Conservation (phyloP, 1,139 yeast species). For the Hyphopichia fennica region DNA sequence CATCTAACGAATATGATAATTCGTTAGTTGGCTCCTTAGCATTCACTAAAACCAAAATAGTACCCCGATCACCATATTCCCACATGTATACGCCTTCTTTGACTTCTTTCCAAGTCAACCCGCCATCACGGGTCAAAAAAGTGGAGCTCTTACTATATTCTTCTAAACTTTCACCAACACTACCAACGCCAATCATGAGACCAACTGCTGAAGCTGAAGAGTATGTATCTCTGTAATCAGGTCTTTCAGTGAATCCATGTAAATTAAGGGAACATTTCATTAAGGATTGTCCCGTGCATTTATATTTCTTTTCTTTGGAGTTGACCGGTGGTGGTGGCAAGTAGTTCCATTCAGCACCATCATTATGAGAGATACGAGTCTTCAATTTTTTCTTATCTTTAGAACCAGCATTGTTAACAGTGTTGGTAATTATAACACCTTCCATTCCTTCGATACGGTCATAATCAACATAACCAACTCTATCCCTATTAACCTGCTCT, state of each 20-base stretch:
- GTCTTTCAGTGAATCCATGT: constrained; percentile 89
- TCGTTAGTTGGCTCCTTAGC: constrained; percentile 57
- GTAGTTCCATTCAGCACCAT: constrained; percentile 86
- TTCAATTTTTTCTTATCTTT: constrained; percentile 54
- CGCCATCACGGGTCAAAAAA: constrained; percentile 83
- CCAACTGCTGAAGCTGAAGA: constrained; percentile 92
- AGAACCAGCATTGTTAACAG: constrained; percentile 54
- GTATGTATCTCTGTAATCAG: constrained; percentile 78
- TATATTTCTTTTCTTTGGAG: constrained; percentile 57
- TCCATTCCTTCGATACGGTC: constrained; percentile 86
- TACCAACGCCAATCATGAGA: constrained; percentile 82
- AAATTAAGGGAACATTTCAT: constrained; percentile 75
- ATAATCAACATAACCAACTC: constrained; percentile 79
- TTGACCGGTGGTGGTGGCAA: constrained; percentile 68
- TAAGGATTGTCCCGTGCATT: constrained; percentile 52
- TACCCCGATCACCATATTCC: constrained; percentile 97
- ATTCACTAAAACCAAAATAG: constrained; percentile 72
- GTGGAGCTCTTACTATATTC: constrained; percentile 58
- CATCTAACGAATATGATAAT: constrained; percentile 69
- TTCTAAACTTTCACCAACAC: constrained; percentile 69
- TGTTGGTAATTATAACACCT: constrained; percentile 77
- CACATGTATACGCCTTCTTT: constrained; percentile 76
- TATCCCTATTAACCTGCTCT: constrained; percentile 74
- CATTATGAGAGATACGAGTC: constrained; percentile 81
- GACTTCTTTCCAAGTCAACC: constrained; percentile 82